Evolutionary conservation across 2,329 filamentous ascomycete species (phyloP), one percentile per base, ranked within the genome.

Genomic region (Myriosclerotinia scirpicola): DNA sequence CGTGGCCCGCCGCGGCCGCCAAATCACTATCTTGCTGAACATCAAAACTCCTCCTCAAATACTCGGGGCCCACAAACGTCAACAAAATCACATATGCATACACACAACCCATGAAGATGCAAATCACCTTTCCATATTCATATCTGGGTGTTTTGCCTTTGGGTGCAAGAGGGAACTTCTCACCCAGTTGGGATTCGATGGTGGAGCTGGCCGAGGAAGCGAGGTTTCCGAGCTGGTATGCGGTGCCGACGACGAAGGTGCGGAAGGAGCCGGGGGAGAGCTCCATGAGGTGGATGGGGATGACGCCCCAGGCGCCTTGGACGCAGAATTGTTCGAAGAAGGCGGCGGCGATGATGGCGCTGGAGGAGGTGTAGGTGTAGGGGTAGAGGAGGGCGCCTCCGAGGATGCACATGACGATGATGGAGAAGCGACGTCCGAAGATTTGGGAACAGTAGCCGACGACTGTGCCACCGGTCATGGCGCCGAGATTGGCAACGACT

Each of bases 241-340:
- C 87, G 61, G 90, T 83, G 54, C 89, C 90, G 0, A 88, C 87
- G 75, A 92, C 90, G 2, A 84, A 87, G 0, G 88, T 89, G 42
- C 89, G 84, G 82, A 89, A 91, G 0, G 87, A 87, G 0, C 84
- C 84, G 0, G 89, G 89, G 0, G 88, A 88, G 1, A 92, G 80
- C 78, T 92, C 90, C 79, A 90, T 91, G 34, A 92, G 82, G 75
- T 92, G 89, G 75, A 90, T 89, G 22, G 88, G 88, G 66, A 90
- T 87, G 30, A 90, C 85, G 50, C 87, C 90, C 90, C 90, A 92
- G 0, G 89, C 90, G 30, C 90, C 90, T 76, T 92, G 89, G 2
- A 92, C 89, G 73, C 85, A 90, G 76, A 92, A 91, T 75, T 92
- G 90, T 79, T 94, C 84, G 77, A 95, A 95, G 78, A 95, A 96